Base-by-base conservation (phyloP, 306 rosid genomes). In the Echinosophora koreensis region DNA sequence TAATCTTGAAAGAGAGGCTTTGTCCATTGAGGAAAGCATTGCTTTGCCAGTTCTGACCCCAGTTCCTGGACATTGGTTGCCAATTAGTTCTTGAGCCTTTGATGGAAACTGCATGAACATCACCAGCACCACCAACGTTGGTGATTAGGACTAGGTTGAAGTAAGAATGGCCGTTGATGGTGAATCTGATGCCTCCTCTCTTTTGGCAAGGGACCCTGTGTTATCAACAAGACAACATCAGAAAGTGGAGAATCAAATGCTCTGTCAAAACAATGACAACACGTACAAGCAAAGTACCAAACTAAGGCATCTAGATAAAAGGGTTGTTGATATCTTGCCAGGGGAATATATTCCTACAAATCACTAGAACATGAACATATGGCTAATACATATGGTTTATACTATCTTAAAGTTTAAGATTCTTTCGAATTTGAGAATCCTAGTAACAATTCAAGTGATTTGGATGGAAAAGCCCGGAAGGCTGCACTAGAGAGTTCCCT, bases 271-370 rank as follows among this genome's bases (percentile, higher is more conserved):
- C 15, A 46, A 30, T 12, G 46, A 35, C 32, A 35, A 17, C 9
- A 30, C 32, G 1, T 30, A 8, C 11, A 32, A 6, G 2, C 8
- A 54, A 51, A 70, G 11, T 38, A 15, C 3, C 13, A 41, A 66
- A 66, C n/a, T 30, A 42, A 32, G 44, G 5, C 8, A 38, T 28
- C 59, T 7, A 47, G 16, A 72, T 44, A 73, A 83, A 64, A 51
- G 57, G 63, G 57, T 38, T 56, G 52, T 2, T 6, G 44, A 54
- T 49, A 41, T 58, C 37, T 22, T 35, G 34, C n/a, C 15, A 7
- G 3, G 39, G 27, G 81, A 69, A 75, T 69, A 52, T 69, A 52
- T 60, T 81, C 81, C 62, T 61, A 30, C 30, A 22, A 34, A 11
- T 60, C 28, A 47, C 62, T 35, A 9, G 2, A 69, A 78, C 37